Base-by-base conservation (phyloP, 768 basidiomycete genomes). In the Roridomyces roridus region DNA sequence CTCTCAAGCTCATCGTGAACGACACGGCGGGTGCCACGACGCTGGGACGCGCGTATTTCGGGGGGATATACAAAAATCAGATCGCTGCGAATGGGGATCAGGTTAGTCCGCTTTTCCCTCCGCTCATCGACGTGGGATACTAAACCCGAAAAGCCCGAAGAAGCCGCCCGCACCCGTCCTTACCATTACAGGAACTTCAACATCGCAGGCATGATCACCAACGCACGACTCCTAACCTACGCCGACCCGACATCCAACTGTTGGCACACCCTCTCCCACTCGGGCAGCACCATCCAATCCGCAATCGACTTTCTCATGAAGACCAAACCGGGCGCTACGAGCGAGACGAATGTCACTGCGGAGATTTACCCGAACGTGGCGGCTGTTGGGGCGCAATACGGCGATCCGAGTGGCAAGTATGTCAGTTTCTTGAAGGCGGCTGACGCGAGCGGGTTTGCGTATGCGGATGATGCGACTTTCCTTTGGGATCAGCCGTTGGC, bases 141-240 rank as follows among this genome's bases (percentile, higher is more conserved):
- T 54, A 8, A 60, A 21, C 14, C 6, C 31, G 18, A 29, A 5
- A 48, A 86, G 83, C 86, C 87, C 11, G 68, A 85, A 14, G 87
- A 89, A 72, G 78, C 84, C 17, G 75, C 68, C 3, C 82, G 87
- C 24, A 85, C 85, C 1, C 75, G 82, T 14, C 85, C 87, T 14
- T 88, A 82, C 68, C 87, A 90, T 64, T 89, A 90, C 66, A 79
- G 84, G 8, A 78, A 81, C 0, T 90, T 86, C 71, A 90, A 90
- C 63, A 74, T 89, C 17, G 84, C 85, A 0, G 87, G 84, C 18
- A 85, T 88, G 82, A 84, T 87, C 46, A 84, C 84, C 2, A 85
- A 83, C 59, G 86, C 85, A 3, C 79, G 81, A 34, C 67, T 89
- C 34, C 81, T 74, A 17, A 70, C 74, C 28, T 83, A 83, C 48